Base-by-base conservation (phyloP, 1,139 yeast species). In the Ogataea hybrid region DNA sequence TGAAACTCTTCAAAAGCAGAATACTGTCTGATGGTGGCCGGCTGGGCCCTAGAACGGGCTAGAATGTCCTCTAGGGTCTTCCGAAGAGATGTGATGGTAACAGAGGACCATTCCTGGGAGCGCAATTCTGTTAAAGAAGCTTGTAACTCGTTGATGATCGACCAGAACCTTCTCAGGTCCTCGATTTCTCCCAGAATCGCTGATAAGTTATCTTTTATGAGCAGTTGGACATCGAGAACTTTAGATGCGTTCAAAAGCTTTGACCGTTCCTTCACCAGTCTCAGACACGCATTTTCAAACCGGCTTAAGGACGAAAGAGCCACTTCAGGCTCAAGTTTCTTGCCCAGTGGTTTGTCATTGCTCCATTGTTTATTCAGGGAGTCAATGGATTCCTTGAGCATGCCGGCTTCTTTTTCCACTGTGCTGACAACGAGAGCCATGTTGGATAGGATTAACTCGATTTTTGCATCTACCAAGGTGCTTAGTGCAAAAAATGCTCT, bases 161-260 rank as follows among this genome's bases (percentile, higher is more conserved):
- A 58, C 95, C 95, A 88, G 1, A 84, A 88, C 0, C 72, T 57
- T 44, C 69, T 73, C 42, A 84, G 70, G 41, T 81, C 87, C 0
- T 61, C 50, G 1, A 86, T 64, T 49, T 87, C 95, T 10, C 69
- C 73, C 3, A 63, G 32, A 0, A 73, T 57, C 0, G 54, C 55
- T 0, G 57, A 45, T 3, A 79, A 50, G 8, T 64, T 64, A 3
- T 62, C 59, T 3, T 59, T 52, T 0, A 64, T 39, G 0, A 54
- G 50, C 4, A 70, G 53, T 0, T 74, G 68, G 1, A 80, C 46
- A 3, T 66, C 63, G 28, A 86, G 58, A 1, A 68, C 58, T 1
- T 49, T 48, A 0, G 79, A 64, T 1, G 85, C 79, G 5, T 64
- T 59, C 0, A 54, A 28, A 4, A 82, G 49, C 6, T 62, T 49